A percentile compares a stretch with the other conserved stretches of the same genome.
These are phyloP conservation scores for Fraxinus anomala DNA, from an alignment of 257 asterid genomes.

Conservation along the genomic window DNA sequence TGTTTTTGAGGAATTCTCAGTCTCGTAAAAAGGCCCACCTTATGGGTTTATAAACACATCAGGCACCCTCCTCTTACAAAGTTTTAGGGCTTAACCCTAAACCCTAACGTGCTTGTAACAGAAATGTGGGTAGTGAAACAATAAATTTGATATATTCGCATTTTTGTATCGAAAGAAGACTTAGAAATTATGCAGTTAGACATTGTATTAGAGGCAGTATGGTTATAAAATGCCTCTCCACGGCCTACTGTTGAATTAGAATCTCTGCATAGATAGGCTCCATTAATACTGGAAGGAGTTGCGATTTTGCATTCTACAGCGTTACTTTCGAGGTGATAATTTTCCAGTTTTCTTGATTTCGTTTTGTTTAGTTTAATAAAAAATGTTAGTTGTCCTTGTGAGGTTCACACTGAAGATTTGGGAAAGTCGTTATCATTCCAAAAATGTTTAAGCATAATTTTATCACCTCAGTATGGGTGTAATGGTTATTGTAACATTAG, in stretches of 20 bases:
- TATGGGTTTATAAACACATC: not conserved
- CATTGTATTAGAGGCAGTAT: not conserved
- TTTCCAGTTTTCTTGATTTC: not conserved
- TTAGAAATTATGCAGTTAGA: not conserved
- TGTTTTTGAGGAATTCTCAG: not conserved
- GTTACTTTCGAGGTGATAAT: conserved; percentile 2
- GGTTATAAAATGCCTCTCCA: conserved; percentile 13
- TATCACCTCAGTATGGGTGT: not conserved
- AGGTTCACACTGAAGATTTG: not conserved
- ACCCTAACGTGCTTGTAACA: not conserved
- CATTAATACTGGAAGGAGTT: not conserved
- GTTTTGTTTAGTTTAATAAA: not conserved
- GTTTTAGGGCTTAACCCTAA: not conserved
- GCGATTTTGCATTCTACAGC: conserved; percentile 6
- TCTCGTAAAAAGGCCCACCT: not conserved
- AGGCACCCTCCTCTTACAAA: not conserved
- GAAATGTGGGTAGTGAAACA: not conserved
- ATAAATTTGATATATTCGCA: not conserved
- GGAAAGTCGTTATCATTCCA: not conserved
- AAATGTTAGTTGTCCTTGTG: not conserved
- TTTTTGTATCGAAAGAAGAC: not conserved
- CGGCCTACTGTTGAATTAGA: not conserved
- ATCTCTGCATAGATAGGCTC: not conserved
- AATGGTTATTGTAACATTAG: not conserved
- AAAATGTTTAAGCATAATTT: not conserved